A percentile compares a stretch with the other conserved stretches of the same genome.
Evolutionary conservation across 2,329 filamentous ascomycete species (phyloP).

Genomic region (Juglanconis oblonga): DNA sequence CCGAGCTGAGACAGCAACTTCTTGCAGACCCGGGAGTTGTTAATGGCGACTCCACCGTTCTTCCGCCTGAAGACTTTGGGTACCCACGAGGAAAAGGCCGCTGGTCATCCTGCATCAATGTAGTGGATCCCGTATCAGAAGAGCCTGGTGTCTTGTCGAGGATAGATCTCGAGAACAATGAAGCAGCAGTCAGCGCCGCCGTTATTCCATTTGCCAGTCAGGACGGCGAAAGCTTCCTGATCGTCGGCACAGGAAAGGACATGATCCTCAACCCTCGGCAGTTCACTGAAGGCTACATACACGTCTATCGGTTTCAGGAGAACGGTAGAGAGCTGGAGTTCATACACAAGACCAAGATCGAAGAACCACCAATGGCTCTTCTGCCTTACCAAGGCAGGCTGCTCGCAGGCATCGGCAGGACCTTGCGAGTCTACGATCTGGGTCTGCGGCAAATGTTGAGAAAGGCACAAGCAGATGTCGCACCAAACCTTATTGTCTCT

Average conservation of each 20-base stretch:
- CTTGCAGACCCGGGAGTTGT: slow-evolving; percentile 67
- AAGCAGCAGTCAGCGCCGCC: slow-evolving; percentile 83
- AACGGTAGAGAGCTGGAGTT: slow-evolving; percentile 88
- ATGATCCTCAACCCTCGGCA: slow-evolving; percentile 75
- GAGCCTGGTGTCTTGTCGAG: slow-evolving; percentile 70
- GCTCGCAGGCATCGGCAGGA: slow-evolving; percentile 78
- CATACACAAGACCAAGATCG: slow-evolving; percentile 92
- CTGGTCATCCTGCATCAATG: slow-evolving; percentile 94
- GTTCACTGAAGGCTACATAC: slow-evolving; percentile 77
- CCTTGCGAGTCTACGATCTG: slow-evolving; percentile 84
- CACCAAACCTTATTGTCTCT: slow-evolving; percentile 79
- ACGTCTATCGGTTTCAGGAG: slow-evolving; percentile 87
- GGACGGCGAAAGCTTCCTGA: slow-evolving; percentile 84
- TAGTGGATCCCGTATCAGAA: slow-evolving; percentile 77
- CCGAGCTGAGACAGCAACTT: slow-evolving; percentile 71
- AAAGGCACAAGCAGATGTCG: slow-evolving; percentile 80
- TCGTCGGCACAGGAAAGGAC: slow-evolving; percentile 92
- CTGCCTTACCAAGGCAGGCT: slow-evolving; percentile 90
- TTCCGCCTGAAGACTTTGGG: slow-evolving; percentile 82
- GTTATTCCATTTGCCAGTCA: slow-evolving; percentile 84
- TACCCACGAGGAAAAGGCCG: slow-evolving; percentile 79
- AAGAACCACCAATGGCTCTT: slow-evolving; percentile 85
- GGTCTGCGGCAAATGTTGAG: slow-evolving; percentile 90
- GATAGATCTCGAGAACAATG: slow-evolving; percentile 82
- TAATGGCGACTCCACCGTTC: slow-evolving; percentile 68